phyloP scores from a whole-genome alignment of 495 filamentous ascomycete genomes.

The Coniosporium apollinis region DNA sequence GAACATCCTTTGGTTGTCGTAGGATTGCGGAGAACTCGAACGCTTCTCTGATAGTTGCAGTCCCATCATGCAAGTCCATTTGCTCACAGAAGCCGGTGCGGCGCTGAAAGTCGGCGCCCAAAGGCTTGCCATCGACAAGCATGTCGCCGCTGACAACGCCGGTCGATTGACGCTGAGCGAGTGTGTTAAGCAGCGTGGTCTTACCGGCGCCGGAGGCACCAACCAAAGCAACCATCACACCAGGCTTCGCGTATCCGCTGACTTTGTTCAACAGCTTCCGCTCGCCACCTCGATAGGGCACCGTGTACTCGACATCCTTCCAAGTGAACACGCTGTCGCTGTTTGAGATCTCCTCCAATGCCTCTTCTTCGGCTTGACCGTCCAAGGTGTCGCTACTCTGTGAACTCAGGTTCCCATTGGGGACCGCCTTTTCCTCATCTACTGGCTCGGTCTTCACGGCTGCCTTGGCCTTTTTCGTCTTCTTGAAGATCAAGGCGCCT shows the following conservation, averaged over 20 bases:
- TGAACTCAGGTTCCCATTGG: conserved; percentile 5
- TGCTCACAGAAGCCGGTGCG: conserved; percentile 77
- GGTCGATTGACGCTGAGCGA: conserved; percentile 59
- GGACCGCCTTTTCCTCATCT: conserved; percentile 31
- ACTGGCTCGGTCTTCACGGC: conserved; percentile 22
- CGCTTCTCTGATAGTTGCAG: conserved; percentile 48
- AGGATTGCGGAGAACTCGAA: conserved; percentile 51
- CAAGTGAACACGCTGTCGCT: conserved; percentile 62
- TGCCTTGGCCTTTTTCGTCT: conserved; percentile 40
- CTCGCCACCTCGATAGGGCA: conserved; percentile 54
- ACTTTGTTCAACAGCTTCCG: conserved; percentile 55
- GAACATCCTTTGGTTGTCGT: conserved; percentile 35
- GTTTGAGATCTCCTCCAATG: conserved; percentile 38
- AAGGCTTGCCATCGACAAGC: conserved; percentile 54
- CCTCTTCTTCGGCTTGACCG: conserved; percentile 23
- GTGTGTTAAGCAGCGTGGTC: conserved; percentile 56
- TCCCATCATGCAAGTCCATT: conserved; percentile 63
- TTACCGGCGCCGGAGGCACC: conserved; percentile 77
- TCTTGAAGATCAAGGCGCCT: conserved; percentile 51
- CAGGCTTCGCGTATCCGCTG: conserved; percentile 64
- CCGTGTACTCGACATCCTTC: conserved; percentile 53
- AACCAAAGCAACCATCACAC: conserved; percentile 65
- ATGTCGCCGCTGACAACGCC: conserved; percentile 35
- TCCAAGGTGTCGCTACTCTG: conserved; percentile 10
- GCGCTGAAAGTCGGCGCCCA: conserved; percentile 58